A percentile compares a stretch with the other conserved stretches of the same genome.
These are phyloP conservation scores for Trichoderma koningii DNA, from an alignment of 2,329 filamentous ascomycete genomes.

Conservation along the genomic window DNA sequence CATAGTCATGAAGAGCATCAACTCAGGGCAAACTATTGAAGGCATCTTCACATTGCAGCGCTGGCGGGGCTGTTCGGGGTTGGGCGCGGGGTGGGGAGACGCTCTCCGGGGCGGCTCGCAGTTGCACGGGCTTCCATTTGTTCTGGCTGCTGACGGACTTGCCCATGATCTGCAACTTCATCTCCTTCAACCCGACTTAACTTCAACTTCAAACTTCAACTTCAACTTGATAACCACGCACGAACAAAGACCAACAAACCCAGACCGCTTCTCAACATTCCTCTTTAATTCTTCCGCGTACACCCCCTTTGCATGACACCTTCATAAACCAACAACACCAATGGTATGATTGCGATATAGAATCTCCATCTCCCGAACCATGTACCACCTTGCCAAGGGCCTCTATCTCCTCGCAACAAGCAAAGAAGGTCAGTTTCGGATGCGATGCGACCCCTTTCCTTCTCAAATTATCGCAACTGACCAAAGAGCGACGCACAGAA, in stretches of 20 bases:
- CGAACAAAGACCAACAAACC: not conserved
- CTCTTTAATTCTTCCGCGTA: not conserved
- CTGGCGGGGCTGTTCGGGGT: conserved; percentile 21
- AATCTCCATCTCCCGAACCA: conserved; percentile 42
- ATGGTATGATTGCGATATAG: conserved; percentile 1
- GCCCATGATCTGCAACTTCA: too few species aligned
- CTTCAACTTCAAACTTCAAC: too few species aligned
- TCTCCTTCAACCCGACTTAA: too few species aligned
- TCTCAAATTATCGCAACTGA: conserved; percentile 9
- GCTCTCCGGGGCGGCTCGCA: conserved; percentile 15
- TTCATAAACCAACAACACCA: not conserved
- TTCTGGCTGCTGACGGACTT: not conserved
- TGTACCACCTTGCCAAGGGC: conserved; percentile 96
- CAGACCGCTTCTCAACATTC: not conserved
- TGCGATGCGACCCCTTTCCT: not conserved
- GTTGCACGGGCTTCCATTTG: not conserved
- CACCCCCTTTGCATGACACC: not conserved
- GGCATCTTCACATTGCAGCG: not conserved
- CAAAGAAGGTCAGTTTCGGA: conserved; percentile 72
- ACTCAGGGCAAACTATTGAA: too few species aligned
- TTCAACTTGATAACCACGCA: not conserved
- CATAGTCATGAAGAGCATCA: too few species aligned
- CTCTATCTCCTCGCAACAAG: conserved; percentile 94
- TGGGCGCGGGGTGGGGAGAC: conserved; percentile 15
- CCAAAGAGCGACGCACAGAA: conserved; percentile 55